Conservation (phyloP, 768 basidiomycete species). For the Albatrellus ellisii region DNA sequence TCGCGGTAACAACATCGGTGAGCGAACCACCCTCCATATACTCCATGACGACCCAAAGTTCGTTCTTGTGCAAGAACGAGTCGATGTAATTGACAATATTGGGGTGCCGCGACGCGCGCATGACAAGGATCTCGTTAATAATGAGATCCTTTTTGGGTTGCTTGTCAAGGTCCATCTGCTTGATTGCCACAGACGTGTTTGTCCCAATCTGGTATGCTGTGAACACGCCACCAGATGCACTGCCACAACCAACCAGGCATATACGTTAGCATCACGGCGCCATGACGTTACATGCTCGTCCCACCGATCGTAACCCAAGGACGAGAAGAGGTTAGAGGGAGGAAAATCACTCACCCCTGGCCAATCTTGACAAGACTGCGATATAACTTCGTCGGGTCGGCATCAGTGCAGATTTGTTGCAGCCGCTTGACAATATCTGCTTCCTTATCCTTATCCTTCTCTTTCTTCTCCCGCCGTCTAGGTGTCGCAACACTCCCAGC, state of each 20-base stretch:
- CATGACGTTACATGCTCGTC: too few relatives aligned
- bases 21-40: conserved; percentile 96
- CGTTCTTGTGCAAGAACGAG: conserved; percentile 94
- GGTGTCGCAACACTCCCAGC: conserved; percentile 67
- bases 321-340: conserved; percentile 7
- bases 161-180: conserved; percentile 99
- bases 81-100: conserved; percentile 99
- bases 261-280: background rate
- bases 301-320: too few relatives aligned
- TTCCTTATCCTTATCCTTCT: conserved; percentile 62
- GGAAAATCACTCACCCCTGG: conserved; percentile 60
- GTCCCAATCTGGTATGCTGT: conserved; percentile 97
- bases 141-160: conserved; percentile 99
- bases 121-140: conserved; percentile 99
- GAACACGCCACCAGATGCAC: conserved; percentile 95
- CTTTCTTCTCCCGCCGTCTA: conserved; percentile 77
- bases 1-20: conserved; percentile 92
- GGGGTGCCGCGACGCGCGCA: conserved; percentile 93
- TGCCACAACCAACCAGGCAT: conserved; percentile 20
- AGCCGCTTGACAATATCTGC: conserved; percentile 87
- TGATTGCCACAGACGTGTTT: conserved; percentile 92
- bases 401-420: conserved; percentile 92
- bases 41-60: conserved; percentile 99
- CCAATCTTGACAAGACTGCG: conserved; percentile 93
- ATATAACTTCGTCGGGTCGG: conserved; percentile 91